Evolutionary conservation across 2,329 filamentous ascomycete species (phyloP).

Genomic region (Colletotrichum lentis): DNA sequence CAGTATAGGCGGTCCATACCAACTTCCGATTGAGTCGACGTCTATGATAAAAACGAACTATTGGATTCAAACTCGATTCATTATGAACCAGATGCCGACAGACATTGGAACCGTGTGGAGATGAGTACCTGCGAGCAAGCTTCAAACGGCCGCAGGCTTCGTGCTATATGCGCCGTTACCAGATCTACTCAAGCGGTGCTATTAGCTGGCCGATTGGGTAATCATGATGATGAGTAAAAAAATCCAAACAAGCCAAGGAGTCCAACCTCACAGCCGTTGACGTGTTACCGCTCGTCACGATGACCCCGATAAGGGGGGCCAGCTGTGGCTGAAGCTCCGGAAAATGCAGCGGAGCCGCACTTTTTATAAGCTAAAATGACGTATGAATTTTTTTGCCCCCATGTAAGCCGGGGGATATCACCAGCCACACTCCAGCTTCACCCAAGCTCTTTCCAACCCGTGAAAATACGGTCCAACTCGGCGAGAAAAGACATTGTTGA

Average conservation of each 20-base stretch:
- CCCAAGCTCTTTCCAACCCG: neutral
- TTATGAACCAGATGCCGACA: neutral
- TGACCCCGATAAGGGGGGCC: slow-evolving; percentile 9
- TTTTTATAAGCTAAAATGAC: slow-evolving; percentile 30
- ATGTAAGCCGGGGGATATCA: neutral
- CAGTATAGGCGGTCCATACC: neutral
- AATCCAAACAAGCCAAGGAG: neutral
- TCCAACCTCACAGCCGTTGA: neutral
- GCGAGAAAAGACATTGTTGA: neutral
- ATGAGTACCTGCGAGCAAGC: neutral
- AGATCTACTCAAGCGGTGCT: neutral
- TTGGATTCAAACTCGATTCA: neutral
- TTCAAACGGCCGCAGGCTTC: neutral
- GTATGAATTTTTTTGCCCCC: slow-evolving; percentile 30
- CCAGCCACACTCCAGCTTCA: slow-evolving; percentile 30
- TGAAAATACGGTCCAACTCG: neutral
- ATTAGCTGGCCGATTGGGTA: neutral
- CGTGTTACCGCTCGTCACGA: slow-evolving; percentile 16
- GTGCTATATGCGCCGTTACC: too few species aligned
- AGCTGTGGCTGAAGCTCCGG: slow-evolving; percentile 32
- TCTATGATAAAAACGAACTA: neutral
- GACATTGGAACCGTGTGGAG: neutral
- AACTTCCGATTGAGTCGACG: neutral
- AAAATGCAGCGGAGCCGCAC: slow-evolving; percentile 30
- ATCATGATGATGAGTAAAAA: neutral